These are phyloP conservation scores for Dactylella cylindrospora DNA, from an alignment of 2,329 filamentous ascomycete genomes.

Conservation along the genomic window DNA sequence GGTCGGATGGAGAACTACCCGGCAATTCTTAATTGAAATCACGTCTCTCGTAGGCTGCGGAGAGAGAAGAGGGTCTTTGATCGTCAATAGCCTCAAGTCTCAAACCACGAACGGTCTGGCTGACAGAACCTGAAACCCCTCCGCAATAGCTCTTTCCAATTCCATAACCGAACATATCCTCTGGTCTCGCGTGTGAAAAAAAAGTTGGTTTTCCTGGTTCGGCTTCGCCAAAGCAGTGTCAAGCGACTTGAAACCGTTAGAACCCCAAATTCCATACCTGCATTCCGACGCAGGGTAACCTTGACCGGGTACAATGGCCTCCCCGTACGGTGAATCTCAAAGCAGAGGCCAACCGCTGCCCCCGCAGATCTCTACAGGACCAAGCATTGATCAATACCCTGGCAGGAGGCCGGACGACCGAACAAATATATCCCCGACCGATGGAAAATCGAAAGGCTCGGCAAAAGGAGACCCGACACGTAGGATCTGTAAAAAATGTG, in stretches of 20 bases:
- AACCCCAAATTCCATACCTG: background rate
- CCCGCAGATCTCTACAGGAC: constrained; percentile 10
- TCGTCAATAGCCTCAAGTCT: constrained; percentile 44
- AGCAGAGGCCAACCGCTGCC: constrained; percentile 30
- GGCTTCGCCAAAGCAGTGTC: background rate
- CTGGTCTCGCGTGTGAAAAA: constrained; percentile 23
- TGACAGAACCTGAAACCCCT: constrained; percentile 31
- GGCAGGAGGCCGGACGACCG: constrained; percentile 33
- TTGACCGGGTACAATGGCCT: constrained; percentile 29
- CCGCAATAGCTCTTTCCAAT: constrained; percentile 29
- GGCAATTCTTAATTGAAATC: constrained; percentile 27
- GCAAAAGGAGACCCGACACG: constrained; percentile 30
- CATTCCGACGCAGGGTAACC: no score
- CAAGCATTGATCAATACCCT: constrained; percentile 16
- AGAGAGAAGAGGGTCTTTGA: constrained; percentile 12
- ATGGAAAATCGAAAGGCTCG: constrained; percentile 26
- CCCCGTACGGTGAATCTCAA: constrained; percentile 40
- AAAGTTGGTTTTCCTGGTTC: constrained; percentile 10
- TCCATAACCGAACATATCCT: constrained; percentile 13
- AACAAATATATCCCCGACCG: constrained; percentile 34
- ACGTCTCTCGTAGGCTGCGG: constrained; percentile 10
- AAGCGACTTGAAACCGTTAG: constrained; percentile 16
- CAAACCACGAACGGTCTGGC: no score
- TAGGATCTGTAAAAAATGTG: constrained; percentile 81
- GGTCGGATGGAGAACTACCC: constrained; percentile 29